phyloP scores from a whole-genome alignment of 768 basidiomycete genomes.

The Boletellus emodensis region DNA sequence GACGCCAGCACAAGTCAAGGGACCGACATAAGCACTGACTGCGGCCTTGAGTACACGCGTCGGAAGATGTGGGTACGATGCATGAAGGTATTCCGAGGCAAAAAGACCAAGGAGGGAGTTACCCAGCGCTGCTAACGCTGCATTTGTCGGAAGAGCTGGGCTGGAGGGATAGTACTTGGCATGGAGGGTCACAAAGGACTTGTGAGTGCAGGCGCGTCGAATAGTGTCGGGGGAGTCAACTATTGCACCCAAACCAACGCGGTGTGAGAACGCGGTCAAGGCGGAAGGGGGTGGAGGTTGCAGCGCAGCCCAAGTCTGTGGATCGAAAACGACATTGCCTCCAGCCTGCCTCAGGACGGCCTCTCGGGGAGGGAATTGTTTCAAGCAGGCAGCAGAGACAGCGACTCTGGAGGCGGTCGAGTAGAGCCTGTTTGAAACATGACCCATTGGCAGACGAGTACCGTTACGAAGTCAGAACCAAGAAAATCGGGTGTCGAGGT shows the following conservation, averaged over 20 bases:
- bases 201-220: slow-evolving; percentile 77
- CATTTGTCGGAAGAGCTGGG: slow-evolving; percentile 62
- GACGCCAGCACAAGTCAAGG: slow-evolving; percentile 74
- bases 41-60: slow-evolving; percentile 89
- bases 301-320: slow-evolving; percentile 63
- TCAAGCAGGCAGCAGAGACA: slow-evolving; percentile 52
- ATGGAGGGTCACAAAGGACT: slow-evolving; percentile 58
- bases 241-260: slow-evolving; percentile 66
- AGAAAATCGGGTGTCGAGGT: slow-evolving; percentile 27
- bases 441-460: slow-evolving; percentile 42
- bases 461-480: slow-evolving; percentile 1
- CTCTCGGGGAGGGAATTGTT: slow-evolving; percentile 61
- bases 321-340: slow-evolving; percentile 48
- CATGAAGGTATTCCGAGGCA: slow-evolving; percentile 75
- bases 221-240: slow-evolving; percentile 50
- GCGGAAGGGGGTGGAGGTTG: slow-evolving; percentile 72
- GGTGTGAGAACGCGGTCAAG: slow-evolving; percentile 70
- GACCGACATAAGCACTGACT: slow-evolving; percentile 88
- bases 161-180: slow-evolving; percentile 54
- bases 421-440: slow-evolving; percentile 53
- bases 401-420: slow-evolving; percentile 49
- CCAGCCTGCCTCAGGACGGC: slow-evolving; percentile 34
- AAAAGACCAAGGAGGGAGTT: slow-evolving; percentile 90
- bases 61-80: slow-evolving; percentile 85
- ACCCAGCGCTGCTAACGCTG: slow-evolving; percentile 68